Evolutionary conservation across 2,329 filamentous ascomycete species (phyloP).

Genomic region (Colletotrichum phormii): DNA sequence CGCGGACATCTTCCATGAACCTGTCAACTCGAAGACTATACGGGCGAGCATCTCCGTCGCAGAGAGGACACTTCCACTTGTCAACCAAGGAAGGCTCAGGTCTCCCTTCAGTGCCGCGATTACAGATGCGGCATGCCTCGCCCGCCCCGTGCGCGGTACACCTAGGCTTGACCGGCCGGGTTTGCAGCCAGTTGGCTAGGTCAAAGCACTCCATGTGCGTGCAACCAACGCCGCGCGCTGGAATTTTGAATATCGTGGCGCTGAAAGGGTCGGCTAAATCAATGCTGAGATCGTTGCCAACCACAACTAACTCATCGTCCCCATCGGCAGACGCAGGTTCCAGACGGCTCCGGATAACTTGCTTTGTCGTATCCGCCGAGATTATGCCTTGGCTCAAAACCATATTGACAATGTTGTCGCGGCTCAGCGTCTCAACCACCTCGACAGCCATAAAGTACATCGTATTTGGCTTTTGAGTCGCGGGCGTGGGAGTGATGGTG

Average conservation of each 20-base stretch:
- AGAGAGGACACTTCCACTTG: slow-evolving; percentile 90
- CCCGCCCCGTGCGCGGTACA: slow-evolving; percentile 49
- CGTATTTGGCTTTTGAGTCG: slow-evolving; percentile 36
- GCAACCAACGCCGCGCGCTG: slow-evolving; percentile 78
- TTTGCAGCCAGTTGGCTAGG: slow-evolving; percentile 81
- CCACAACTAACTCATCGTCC: slow-evolving; percentile 74
- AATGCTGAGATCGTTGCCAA: slow-evolving; percentile 68
- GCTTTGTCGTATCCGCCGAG: slow-evolving; percentile 61
- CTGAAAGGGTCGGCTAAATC: slow-evolving; percentile 77
- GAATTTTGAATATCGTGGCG: slow-evolving; percentile 72
- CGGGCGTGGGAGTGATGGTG: slow-evolving; percentile 49
- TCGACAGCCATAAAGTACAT: slow-evolving; percentile 79
- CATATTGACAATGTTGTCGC: slow-evolving; percentile 55
- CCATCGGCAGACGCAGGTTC: slow-evolving; percentile 43
- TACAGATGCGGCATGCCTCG: slow-evolving; percentile 50
- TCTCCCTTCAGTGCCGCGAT: neutral
- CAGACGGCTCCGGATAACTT: slow-evolving; percentile 66
- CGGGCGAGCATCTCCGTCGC: slow-evolving; percentile 81
- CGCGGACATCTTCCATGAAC: slow-evolving; percentile 75
- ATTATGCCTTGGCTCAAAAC: slow-evolving; percentile 51
- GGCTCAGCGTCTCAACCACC: slow-evolving; percentile 67
- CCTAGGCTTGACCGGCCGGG: slow-evolving; percentile 63
- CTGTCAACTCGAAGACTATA: slow-evolving; percentile 76
- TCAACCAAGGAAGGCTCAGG: slow-evolving; percentile 70
- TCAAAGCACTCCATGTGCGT: slow-evolving; percentile 91